These are phyloP conservation scores for Fraxinus paxiana DNA, from an alignment of 305 asterid species.

Conservation along the genomic window DNA sequence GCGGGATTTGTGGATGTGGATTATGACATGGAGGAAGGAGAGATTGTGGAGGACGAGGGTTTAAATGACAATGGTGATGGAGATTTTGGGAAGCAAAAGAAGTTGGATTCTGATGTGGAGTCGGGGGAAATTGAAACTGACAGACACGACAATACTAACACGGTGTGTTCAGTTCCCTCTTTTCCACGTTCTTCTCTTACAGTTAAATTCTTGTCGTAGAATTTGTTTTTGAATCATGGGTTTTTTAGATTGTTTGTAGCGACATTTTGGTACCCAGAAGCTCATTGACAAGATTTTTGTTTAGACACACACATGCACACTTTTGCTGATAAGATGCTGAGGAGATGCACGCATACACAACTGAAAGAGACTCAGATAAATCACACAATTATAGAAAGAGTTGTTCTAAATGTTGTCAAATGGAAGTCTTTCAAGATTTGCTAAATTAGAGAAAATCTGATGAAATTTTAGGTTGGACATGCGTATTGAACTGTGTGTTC, in stretches of 20 bases:
- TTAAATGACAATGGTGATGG: conserved; percentile 28
- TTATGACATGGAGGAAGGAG: conserved; percentile 98
- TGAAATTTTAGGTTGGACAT: not conserved
- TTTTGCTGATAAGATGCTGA: not conserved
- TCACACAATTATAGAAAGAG: not conserved
- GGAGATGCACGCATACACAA: not conserved
- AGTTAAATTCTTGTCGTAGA: not conserved
- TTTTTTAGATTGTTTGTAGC: not conserved
- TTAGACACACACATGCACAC: not conserved
- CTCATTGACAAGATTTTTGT: not conserved
- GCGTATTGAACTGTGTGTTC: not conserved
- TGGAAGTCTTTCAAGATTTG: not conserved
- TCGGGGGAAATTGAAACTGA: conserved; percentile 39
- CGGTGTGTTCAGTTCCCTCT: conserved; percentile 60
- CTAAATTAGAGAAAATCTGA: not conserved
- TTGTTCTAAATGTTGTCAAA: not conserved
- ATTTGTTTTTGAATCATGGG: conserved; percentile 13
- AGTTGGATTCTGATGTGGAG: conserved; percentile 42
- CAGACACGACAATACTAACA: conserved; percentile 34
- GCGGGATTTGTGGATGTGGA: conserved; percentile 41
- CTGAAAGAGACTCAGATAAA: not conserved
- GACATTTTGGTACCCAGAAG: conserved; percentile 12
- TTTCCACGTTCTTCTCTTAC: not conserved
- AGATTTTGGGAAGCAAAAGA: conserved; percentile 32
- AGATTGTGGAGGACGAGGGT: conserved; percentile 65